phyloP scores from a whole-genome alignment of 2,329 filamentous ascomycete genomes.

The Amauroascus verrucosus region DNA sequence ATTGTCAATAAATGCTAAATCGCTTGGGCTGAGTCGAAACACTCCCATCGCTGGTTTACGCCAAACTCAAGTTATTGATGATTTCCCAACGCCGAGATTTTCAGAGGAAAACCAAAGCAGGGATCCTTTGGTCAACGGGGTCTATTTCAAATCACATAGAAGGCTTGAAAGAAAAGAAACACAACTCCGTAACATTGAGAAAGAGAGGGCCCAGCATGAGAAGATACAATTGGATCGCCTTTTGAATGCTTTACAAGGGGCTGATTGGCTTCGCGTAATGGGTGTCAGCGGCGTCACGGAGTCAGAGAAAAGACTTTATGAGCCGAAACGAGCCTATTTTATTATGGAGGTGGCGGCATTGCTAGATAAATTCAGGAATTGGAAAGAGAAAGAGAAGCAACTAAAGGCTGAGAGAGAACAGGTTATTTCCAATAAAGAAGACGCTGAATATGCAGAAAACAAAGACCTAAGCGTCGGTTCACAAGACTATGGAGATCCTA shows the following conservation, averaged over 20 bases:
- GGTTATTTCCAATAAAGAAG: constrained; percentile 41
- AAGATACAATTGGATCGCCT: constrained; percentile 56
- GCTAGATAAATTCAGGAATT: constrained; percentile 75
- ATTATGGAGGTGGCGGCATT: constrained; percentile 71
- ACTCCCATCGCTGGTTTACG: constrained; percentile 29
- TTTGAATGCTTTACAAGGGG: constrained; percentile 74
- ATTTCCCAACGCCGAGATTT: constrained; percentile 30
- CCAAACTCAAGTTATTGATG: constrained; percentile 34
- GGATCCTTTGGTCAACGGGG: constrained; percentile 48
- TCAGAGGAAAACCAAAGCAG: constrained; percentile 25
- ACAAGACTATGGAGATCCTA: constrained; percentile 14
- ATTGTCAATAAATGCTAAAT: too few species aligned
- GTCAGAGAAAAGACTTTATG: constrained; percentile 73
- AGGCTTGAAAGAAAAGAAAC: constrained; percentile 57
- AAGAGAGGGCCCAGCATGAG: constrained; percentile 56
- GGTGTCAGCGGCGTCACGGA: constrained; percentile 80
- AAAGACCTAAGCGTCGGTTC: constrained; percentile 20
- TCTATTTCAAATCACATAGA: constrained; percentile 50
- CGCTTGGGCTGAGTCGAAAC: too few species aligned
- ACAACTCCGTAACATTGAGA: constrained; percentile 57
- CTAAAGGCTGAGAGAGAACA: constrained; percentile 67
- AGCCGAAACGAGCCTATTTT: constrained; percentile 75
- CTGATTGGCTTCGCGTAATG: constrained; percentile 88
- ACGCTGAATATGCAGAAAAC: constrained; percentile 32
- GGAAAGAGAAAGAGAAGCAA: constrained; percentile 83